Conservation (phyloP, 2,329 filamentous ascomycete species). For the Magnaporthales sp. region DNA sequence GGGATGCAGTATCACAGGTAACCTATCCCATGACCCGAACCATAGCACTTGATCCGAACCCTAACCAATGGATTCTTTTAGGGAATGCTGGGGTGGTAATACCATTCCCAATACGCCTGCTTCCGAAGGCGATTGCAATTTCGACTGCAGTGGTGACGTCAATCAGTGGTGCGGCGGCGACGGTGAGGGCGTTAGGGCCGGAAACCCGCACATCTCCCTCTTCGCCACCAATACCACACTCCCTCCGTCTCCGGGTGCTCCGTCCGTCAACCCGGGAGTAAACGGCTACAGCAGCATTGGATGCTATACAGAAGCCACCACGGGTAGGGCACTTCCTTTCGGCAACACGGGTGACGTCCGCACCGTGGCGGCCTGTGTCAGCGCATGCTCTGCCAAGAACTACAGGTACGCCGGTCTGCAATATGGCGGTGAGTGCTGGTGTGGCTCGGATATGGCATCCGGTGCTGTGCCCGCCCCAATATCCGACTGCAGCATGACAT, state of each 20-base stretch:
- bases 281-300: conserved; percentile 22
- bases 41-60: no score
- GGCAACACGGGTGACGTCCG: conserved; percentile 7
- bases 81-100: conserved; percentile 47
- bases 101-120: conserved; percentile 34
- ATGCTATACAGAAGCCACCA: conserved; percentile 22
- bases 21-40: no score
- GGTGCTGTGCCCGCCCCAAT: conserved; percentile 12
- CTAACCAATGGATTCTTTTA: background rate
- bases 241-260: conserved; percentile 13
- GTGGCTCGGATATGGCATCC: conserved; percentile 12
- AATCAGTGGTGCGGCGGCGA: conserved; percentile 46
- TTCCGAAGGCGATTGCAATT: conserved; percentile 39
- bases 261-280: conserved; percentile 25
- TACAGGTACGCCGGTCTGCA: conserved; percentile 23
- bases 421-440: conserved; percentile 19
- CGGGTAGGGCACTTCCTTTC: conserved; percentile 14
- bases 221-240: conserved; percentile 25
- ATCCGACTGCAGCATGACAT: conserved; percentile 20
- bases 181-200: conserved; percentile 23
- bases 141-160: conserved; percentile 36
- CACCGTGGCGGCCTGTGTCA: conserved; percentile 17
- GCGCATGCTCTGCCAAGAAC: conserved; percentile 8
- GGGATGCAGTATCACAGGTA: conserved; percentile 35
- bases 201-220: conserved; percentile 36